Evolutionary conservation across 345 rosid species (phyloP).

Genomic region (Acer campestre): DNA sequence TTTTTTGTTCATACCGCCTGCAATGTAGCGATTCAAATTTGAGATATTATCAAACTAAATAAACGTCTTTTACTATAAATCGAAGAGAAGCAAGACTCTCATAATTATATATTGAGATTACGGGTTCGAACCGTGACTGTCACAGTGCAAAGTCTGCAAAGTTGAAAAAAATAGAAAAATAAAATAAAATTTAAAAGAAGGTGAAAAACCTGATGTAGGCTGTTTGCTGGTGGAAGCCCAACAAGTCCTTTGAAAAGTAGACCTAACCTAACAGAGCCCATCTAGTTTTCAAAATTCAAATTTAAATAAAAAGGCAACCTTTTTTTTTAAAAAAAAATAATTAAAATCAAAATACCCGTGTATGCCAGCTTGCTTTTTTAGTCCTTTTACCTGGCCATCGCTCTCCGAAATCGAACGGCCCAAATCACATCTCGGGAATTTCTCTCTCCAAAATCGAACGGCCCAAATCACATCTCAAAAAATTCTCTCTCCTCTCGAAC

Average conservation of each 20-base stretch:
- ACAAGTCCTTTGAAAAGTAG: not conserved
- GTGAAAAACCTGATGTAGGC: not conserved
- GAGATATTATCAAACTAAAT: too few species aligned
- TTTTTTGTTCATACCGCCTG: too few species aligned
- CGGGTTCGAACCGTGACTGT: too few species aligned
- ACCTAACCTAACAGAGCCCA: not conserved
- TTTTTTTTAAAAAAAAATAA: not conserved
- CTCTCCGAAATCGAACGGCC: conserved; percentile 53
- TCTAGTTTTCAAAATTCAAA: conserved; percentile 18
- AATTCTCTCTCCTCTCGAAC: conserved; percentile 38
- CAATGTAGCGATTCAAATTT: fast-evolving
- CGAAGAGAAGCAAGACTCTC: too few species aligned
- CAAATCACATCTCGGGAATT: conserved; percentile 26
- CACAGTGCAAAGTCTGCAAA: too few species aligned
- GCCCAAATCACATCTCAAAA: conserved; percentile 34
- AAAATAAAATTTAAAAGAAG: too few species aligned
- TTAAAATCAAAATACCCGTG: conserved; percentile 28
- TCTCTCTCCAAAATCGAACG: conserved; percentile 53
- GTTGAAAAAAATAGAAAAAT: too few species aligned
- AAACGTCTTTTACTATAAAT: too few species aligned
- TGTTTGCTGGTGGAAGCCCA: not conserved
- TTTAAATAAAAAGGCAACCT: not conserved
- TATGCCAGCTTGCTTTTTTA: conserved; percentile 30
- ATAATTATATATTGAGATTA: too few species aligned
- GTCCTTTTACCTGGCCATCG: conserved; percentile 15